phyloP scores from a whole-genome alignment of 2,329 filamentous ascomycete species.

The Calonectria hongkongensis region DNA sequence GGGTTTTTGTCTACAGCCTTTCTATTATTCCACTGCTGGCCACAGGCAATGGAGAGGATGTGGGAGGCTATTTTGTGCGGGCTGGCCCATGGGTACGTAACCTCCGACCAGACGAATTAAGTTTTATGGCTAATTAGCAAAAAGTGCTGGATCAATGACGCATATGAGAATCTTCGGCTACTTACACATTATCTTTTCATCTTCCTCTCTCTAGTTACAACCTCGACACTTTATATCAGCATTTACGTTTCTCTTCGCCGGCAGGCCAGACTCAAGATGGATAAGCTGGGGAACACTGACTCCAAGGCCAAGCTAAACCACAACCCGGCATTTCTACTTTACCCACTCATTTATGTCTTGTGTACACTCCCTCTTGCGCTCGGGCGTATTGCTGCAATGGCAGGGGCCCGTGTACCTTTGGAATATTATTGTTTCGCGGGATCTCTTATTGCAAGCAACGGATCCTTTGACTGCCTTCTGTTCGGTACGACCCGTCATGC shows the following conservation, averaged over 20 bases:
- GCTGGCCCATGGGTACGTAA: slow-evolving; percentile 76
- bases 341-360: slow-evolving; percentile 80
- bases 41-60: slow-evolving; percentile 62
- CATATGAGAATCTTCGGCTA: slow-evolving; percentile 72
- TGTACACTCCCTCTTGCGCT: slow-evolving; percentile 80
- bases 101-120: neutral
- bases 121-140: neutral
- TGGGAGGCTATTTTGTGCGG: slow-evolving; percentile 73
- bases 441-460: slow-evolving; percentile 73
- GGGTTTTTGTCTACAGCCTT: slow-evolving; percentile 75
- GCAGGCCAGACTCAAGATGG: slow-evolving; percentile 36
- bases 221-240: slow-evolving; percentile 60
- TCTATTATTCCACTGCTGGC: slow-evolving; percentile 69
- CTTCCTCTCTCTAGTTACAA: slow-evolving; percentile 64
- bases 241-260: slow-evolving; percentile 62
- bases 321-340: slow-evolving; percentile 76
- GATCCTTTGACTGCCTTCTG: slow-evolving; percentile 72
- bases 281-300: slow-evolving; percentile 5
- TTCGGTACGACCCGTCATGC: slow-evolving; percentile 70
- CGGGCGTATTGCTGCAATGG: slow-evolving; percentile 78
- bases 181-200: slow-evolving; percentile 80
- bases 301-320: slow-evolving; percentile 49
- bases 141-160: slow-evolving; percentile 77
- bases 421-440: slow-evolving; percentile 76
- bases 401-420: slow-evolving; percentile 68